Percentiles rank a stretch among this genome's conserved stretches.
These are phyloP conservation scores for Colletotrichum limetticola DNA, from an alignment of 2,329 filamentous ascomycete species.

Conservation along the genomic window DNA sequence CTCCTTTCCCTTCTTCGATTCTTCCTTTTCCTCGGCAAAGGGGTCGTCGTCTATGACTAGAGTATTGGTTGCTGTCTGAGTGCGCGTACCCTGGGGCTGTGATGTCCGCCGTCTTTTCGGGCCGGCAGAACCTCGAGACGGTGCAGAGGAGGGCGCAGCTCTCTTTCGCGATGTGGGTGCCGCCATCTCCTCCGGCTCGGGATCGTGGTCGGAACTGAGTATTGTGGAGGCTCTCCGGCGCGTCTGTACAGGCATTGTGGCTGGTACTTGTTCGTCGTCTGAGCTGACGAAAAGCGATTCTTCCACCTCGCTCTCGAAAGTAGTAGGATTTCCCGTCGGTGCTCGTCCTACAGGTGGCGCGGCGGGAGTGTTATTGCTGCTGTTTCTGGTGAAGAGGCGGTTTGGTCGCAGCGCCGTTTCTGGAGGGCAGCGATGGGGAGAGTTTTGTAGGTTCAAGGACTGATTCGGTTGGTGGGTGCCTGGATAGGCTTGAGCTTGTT, in stretches of 20 bases:
- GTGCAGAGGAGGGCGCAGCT: conserved; percentile 20
- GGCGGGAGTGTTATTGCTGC: conserved; percentile 31
- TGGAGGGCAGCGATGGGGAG: not conserved
- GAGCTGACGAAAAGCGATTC: conserved; percentile 34
- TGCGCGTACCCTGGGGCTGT: conserved; percentile 26
- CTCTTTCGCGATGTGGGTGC: conserved; percentile 27
- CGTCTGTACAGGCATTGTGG: conserved; percentile 34
- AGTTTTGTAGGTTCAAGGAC: not conserved
- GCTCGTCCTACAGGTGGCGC: conserved; percentile 22
- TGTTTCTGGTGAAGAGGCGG: conserved; percentile 13
- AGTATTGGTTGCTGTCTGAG: conserved; percentile 33
- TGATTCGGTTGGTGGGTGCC: conserved; percentile 12
- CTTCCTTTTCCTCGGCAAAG: conserved; percentile 39
- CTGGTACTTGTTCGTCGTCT: conserved; percentile 29
- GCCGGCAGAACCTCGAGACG: conserved; percentile 2
- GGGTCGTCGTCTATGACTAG: conserved; percentile 40
- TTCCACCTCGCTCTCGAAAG: not conserved
- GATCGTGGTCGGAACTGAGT: conserved; percentile 27
- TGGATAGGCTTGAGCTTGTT: conserved; percentile 39
- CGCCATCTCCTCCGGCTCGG: conserved; percentile 29
- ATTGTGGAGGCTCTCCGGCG: conserved; percentile 33
- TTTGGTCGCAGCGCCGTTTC: conserved; percentile 13
- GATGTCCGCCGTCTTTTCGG: conserved; percentile 34
- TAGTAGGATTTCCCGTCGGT: not conserved
- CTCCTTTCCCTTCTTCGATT: conserved; percentile 38